phyloP scores from a whole-genome alignment of 768 basidiomycete genomes.

The Amanita thiersii region DNA sequence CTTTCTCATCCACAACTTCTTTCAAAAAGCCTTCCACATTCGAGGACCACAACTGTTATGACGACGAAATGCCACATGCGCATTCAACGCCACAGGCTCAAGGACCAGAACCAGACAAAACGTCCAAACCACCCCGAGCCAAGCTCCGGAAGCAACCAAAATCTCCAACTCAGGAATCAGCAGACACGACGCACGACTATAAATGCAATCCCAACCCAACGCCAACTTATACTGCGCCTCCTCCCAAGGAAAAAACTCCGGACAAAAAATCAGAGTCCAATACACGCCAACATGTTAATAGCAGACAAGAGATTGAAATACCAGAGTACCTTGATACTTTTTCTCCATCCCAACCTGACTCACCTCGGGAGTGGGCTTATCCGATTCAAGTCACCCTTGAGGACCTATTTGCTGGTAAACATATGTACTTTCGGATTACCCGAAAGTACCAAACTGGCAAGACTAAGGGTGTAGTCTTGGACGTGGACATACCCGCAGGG shows the following conservation, averaged over 20 bases:
- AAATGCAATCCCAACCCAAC: constrained; percentile 13
- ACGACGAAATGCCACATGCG: constrained; percentile 5
- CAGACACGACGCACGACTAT: background rate
- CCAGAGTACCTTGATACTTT: constrained; percentile 12
- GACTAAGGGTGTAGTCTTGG: constrained; percentile 40
- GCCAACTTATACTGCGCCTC: constrained; percentile 8
- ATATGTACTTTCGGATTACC: constrained; percentile 43
- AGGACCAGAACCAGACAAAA: background rate
- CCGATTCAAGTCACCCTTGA: constrained; percentile 46
- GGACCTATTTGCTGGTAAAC: constrained; percentile 45
- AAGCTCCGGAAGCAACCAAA: constrained; percentile 18
- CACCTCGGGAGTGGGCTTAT: constrained; percentile 30
- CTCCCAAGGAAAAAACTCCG: background rate
- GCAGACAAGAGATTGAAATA: background rate
- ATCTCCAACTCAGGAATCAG: constrained; percentile 9
- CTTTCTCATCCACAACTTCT: background rate
- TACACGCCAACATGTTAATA: background rate
- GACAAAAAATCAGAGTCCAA: background rate
- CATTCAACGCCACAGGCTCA: constrained; percentile 1
- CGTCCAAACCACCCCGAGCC: constrained; percentile 13
- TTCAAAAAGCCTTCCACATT: constrained; percentile 1
- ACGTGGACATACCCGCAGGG: constrained; percentile 46
- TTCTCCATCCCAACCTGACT: constrained; percentile 19
- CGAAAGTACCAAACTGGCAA: constrained; percentile 38
- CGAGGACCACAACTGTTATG: constrained; percentile 7